Evolutionary conservation across 2,329 filamentous ascomycete genomes (phyloP).

Genomic region (Hymenoscyphus scutula): DNA sequence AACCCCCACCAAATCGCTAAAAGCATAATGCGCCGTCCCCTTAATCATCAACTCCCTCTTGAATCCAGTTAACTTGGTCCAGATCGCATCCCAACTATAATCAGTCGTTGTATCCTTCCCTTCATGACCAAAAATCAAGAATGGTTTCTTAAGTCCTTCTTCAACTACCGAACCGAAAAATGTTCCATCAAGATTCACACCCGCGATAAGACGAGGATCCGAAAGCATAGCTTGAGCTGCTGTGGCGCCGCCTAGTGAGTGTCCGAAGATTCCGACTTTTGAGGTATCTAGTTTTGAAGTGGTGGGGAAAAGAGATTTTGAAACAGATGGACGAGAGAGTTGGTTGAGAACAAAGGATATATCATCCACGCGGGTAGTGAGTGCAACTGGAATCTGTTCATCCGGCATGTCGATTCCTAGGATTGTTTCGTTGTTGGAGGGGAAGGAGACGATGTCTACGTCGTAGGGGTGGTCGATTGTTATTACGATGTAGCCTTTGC

Average conservation of each 20-base stretch:
- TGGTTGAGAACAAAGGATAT: slow-evolving; percentile 30
- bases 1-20: slow-evolving; percentile 22
- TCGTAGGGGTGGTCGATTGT: slow-evolving; percentile 40
- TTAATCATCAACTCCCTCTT: slow-evolving; percentile 25
- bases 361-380: slow-evolving; percentile 26
- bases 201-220: slow-evolving; percentile 32
- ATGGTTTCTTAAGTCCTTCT: slow-evolving; percentile 31
- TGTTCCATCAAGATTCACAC: slow-evolving; percentile 40
- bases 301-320: slow-evolving; percentile 13
- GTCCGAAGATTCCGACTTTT: slow-evolving; percentile 3
- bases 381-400: slow-evolving; percentile 16
- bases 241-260: too few species aligned
- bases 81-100: slow-evolving; percentile 20
- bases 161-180: slow-evolving; percentile 32
- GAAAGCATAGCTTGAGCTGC: too few species aligned
- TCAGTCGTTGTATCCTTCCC: slow-evolving; percentile 29
- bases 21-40: slow-evolving; percentile 21
- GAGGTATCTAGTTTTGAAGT: slow-evolving; percentile 29
- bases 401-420: slow-evolving; percentile 21
- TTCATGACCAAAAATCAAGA: slow-evolving; percentile 34
- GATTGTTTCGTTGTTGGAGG: slow-evolving; percentile 27
- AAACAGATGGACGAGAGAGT: slow-evolving; percentile 12
- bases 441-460: slow-evolving; percentile 36
- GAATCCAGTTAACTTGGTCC: slow-evolving; percentile 22
- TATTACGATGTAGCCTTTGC: slow-evolving; percentile 37